Evolutionary conservation across 306 rosid species (phyloP), one percentile per base, ranked within the genome.

Genomic region (Ceratonia siliqua): DNA sequence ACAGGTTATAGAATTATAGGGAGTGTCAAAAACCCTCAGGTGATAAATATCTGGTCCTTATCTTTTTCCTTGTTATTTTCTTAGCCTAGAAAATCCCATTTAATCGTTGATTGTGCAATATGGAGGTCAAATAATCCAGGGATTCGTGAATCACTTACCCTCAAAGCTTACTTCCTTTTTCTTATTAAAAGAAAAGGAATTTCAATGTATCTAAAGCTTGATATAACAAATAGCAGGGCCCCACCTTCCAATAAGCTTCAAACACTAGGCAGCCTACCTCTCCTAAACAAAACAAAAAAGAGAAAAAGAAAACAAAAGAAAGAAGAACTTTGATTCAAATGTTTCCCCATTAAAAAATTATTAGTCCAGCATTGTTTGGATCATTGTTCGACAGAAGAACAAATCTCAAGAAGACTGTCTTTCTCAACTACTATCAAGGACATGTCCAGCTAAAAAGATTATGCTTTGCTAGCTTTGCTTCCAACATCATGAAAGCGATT

Each of bases 361-460:
- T n/a, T 21, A 73, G 64, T 62, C 72, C 58, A 65, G 70, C 79
- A 79, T 54, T 81, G 85, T 74, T 57, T 68, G 79, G 81, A 77
- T 77, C 73, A 69, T 72, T 62, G 52, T 65, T 81, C 63, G 62
- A 62, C 81, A 75, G 68, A 74, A 76, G 70, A 84, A 79, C 83
- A 85, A n/a, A 88, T 79, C 84, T 76, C 68, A 64, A 79, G 65
- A 81, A 83, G 81, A 78, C 76, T 59, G 80, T 89, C 85, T 75
- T 75, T 79, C 62, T 82, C 65, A 59, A 48, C 66, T 70, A 52
- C 65, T 68, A 86, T 86, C 81, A 74, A 84, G 49, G 83, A 85
- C 88, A 87, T 78, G 82, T 83, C 78, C 70, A 69, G 72, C 80
- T 59, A 70, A 80, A n/a, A 75, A 67, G 73, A 68, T 77, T 54